These are phyloP conservation scores for Aulographum hederae DNA, from an alignment of 2,329 filamentous ascomycete species.

Conservation along the genomic window DNA sequence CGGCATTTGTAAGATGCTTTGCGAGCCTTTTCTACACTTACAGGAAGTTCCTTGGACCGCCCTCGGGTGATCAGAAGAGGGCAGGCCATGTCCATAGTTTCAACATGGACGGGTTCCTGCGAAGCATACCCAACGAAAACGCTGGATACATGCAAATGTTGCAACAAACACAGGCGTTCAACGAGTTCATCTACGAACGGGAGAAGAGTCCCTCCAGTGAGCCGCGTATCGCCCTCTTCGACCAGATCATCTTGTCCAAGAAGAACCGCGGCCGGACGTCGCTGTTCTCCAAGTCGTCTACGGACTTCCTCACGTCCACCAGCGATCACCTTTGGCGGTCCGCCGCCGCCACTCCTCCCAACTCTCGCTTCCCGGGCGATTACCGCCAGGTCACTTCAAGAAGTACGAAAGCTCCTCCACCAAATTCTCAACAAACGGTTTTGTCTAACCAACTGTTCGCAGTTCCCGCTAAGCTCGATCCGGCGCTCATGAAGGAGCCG, in stretches of 20 bases:
- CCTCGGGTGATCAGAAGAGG: conserved; percentile 42
- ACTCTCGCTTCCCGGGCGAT: conserved; percentile 34
- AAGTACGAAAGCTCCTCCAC: conserved; percentile 32
- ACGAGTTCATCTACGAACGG: conserved; percentile 71
- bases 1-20: conserved; percentile 51
- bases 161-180: conserved; percentile 53
- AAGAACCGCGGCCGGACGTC: conserved; percentile 47
- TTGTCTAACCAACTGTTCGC: conserved; percentile 28
- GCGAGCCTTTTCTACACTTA: conserved; percentile 53
- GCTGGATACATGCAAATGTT: conserved; percentile 44
- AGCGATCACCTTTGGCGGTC: conserved; percentile 66
- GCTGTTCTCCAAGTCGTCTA: conserved; percentile 41
- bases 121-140: conserved; percentile 44
- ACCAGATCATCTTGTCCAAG: conserved; percentile 71
- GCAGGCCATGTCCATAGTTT: conserved; percentile 43
- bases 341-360: conserved; percentile 37
- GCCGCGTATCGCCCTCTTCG: conserved; percentile 56
- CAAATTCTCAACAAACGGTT: conserved; percentile 24
- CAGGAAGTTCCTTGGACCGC: conserved; percentile 40
- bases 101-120: conserved; percentile 48
- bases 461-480: conserved; percentile 72
- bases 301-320: conserved; percentile 51
- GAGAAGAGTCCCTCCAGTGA: conserved; percentile 43
- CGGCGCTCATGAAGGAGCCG: conserved; percentile 78
- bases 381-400: conserved; percentile 31